Base-by-base conservation (phyloP, 805 yeast species). In the Cyberlindnera americana region DNA sequence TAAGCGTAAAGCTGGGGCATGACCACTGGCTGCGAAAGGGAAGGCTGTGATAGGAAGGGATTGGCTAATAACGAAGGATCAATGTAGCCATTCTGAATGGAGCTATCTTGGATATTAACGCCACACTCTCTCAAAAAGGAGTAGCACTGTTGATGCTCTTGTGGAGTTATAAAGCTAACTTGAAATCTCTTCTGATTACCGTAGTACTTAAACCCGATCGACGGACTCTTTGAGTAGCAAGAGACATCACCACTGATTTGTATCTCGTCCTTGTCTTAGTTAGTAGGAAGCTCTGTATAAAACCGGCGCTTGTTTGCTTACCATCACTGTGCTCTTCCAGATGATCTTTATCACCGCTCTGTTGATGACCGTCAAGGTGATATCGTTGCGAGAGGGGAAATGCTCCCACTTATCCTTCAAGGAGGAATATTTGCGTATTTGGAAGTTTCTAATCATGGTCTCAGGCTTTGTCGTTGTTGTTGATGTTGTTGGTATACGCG, bases 301-400 rank as follows among this genome's bases (percentile, higher is more conserved):
- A n/a, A n/a, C n/a, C n/a, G n/a, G n/a, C n/a, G 33, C 18, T 38
- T 29, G 12, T 33, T 9, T 14, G 23, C 37, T 14, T 47, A 54
- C 59, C 41, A 54, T 31, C 10, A 47, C 40, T 7, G 50, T 35
- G 21, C 45, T 26, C 34, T 46, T 39, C 54, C 57, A 48, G 16
- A 43, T 35, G 25, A 54, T 28, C 22, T 44, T 49, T 29, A 52
- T 32, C 16, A 26, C 13, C 10, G 29, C 18, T 7, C 33, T 24
- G 22, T 29, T 33, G 6, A 19, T 17, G 16, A 49, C 35, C 2
- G 33, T 21, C 33, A 55, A 32, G 9, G 38, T n/a, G 16, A 55
- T 43, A 21, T 47, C 59, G 25, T 41, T 35, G 22, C 54, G 41
- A 2, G 57, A 37, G 3, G 57, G 59, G 40, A 54, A 50, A 30